These are phyloP conservation scores for Millerago galiae DNA, from an alignment of 805 yeast genomes.

Conservation along the genomic window DNA sequence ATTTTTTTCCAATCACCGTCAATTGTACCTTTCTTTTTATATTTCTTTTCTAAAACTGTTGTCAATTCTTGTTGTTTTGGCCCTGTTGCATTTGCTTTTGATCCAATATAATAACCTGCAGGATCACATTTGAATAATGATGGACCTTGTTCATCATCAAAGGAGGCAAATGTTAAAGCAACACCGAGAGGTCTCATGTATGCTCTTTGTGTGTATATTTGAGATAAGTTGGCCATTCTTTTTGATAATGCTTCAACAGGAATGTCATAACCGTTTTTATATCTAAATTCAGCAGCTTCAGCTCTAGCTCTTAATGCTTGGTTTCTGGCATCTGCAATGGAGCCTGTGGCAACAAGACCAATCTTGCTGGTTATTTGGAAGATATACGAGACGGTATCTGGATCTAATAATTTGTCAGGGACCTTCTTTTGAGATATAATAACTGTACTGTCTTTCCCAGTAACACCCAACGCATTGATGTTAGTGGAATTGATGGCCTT, in stretches of 20 bases:
- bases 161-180: constrained; percentile 78
- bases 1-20: constrained; percentile 84
- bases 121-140: constrained; percentile 91
- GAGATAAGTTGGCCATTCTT: constrained; percentile 93
- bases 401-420: constrained; percentile 89
- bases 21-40: constrained; percentile 63
- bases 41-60: constrained; percentile 83
- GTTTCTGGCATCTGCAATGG: constrained; percentile 92
- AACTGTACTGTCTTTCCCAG: constrained; percentile 83
- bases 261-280: constrained; percentile 94
- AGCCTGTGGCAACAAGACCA: constrained; percentile 92
- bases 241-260: constrained; percentile 90
- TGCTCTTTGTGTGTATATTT: constrained; percentile 94
- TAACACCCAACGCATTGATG: constrained; percentile 80
- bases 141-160: constrained; percentile 89
- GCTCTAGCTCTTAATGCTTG: constrained; percentile 84
- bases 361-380: constrained; percentile 75
- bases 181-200: constrained; percentile 98
- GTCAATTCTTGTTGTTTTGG: constrained; percentile 96
- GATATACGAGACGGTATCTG: constrained; percentile 78
- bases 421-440: constrained; percentile 92
- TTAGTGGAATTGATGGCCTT: constrained; percentile 93
- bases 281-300: constrained; percentile 94
- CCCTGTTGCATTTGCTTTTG: constrained; percentile 90
- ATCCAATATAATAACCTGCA: constrained; percentile 91